A percentile compares a stretch with the other conserved stretches of the same genome.
These are phyloP conservation scores for Conoideocrella luteorostrata DNA, from an alignment of 2,329 filamentous ascomycete species.

Conservation along the genomic window DNA sequence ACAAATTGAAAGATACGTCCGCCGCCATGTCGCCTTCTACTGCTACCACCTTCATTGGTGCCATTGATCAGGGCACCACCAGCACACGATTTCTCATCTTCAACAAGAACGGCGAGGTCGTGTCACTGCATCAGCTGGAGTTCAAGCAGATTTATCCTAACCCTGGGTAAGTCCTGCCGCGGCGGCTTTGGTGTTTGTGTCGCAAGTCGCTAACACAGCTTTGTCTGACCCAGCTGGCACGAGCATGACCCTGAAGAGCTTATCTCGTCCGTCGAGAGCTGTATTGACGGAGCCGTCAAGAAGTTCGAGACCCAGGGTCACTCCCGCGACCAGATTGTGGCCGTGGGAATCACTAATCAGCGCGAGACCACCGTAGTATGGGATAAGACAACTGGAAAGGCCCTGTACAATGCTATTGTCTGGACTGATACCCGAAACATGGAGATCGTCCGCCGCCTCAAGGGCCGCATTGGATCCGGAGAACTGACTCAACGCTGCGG, in stretches of 20 bases:
- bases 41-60: conserved; percentile 54
- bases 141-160: conserved; percentile 70
- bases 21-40: conserved; percentile 25
- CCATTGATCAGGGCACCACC: conserved; percentile 76
- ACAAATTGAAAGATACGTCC: conserved; percentile 4
- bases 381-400: conserved; percentile 70
- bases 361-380: conserved; percentile 76
- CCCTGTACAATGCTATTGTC: conserved; percentile 74
- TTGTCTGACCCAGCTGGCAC: conserved; percentile 67
- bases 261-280: conserved; percentile 63
- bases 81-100: conserved; percentile 75
- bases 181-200: conserved; percentile 14
- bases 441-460: conserved; percentile 66
- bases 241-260: conserved; percentile 77
- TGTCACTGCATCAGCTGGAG: conserved; percentile 69
- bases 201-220: conserved; percentile 7
- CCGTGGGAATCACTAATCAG: conserved; percentile 78
- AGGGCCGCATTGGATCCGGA: conserved; percentile 57
- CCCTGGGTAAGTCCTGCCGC: conserved; percentile 50
- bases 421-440: conserved; percentile 80
- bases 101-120: conserved; percentile 60
- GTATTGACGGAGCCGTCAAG: conserved; percentile 67
- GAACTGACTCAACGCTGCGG: conserved; percentile 64
- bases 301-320: conserved; percentile 64
- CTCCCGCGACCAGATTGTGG: conserved; percentile 60